phyloP scores from a whole-genome alignment of 2,329 filamentous ascomycete genomes.

The Triangularia verruculosa region DNA sequence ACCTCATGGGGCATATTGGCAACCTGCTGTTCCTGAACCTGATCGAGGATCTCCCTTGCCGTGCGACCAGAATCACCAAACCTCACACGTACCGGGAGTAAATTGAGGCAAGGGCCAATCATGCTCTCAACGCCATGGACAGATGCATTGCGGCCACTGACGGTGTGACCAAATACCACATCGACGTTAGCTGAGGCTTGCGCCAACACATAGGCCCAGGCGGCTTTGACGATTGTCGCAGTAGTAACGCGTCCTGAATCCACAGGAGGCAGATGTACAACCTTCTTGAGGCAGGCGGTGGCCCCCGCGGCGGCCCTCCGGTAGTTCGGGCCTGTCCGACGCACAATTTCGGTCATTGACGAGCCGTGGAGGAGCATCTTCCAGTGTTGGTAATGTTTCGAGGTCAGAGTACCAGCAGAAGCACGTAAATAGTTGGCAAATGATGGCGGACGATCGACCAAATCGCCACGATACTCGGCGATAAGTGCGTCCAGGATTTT shows the following conservation, averaged over 20 bases:
- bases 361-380: slow-evolving; percentile 39
- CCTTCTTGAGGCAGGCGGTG: slow-evolving; percentile 25
- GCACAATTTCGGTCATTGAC: slow-evolving; percentile 25
- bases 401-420: slow-evolving; percentile 23
- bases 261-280: slow-evolving; percentile 21
- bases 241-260: slow-evolving; percentile 32
- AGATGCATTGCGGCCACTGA: slow-evolving; percentile 39
- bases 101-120: slow-evolving; percentile 41
- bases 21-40: slow-evolving; percentile 42
- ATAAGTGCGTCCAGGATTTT: slow-evolving; percentile 41
- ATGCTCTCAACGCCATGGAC: slow-evolving; percentile 37
- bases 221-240: slow-evolving; percentile 45
- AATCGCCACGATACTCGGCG: slow-evolving; percentile 36
- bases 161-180: slow-evolving; percentile 41
- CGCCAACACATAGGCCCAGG: slow-evolving; percentile 42
- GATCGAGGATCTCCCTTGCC: slow-evolving; percentile 37
- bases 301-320: slow-evolving; percentile 7
- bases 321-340: slow-evolving; percentile 18
- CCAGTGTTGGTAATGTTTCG: slow-evolving; percentile 43
- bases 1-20: slow-evolving; percentile 28
- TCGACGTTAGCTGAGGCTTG: slow-evolving; percentile 36
- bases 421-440: slow-evolving; percentile 34
- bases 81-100: slow-evolving; percentile 40
- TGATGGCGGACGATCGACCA: slow-evolving; percentile 27
- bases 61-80: slow-evolving; percentile 29